These are phyloP conservation scores for Epichloe bromicola DNA, from an alignment of 2,329 filamentous ascomycete species.

Conservation along the genomic window DNA sequence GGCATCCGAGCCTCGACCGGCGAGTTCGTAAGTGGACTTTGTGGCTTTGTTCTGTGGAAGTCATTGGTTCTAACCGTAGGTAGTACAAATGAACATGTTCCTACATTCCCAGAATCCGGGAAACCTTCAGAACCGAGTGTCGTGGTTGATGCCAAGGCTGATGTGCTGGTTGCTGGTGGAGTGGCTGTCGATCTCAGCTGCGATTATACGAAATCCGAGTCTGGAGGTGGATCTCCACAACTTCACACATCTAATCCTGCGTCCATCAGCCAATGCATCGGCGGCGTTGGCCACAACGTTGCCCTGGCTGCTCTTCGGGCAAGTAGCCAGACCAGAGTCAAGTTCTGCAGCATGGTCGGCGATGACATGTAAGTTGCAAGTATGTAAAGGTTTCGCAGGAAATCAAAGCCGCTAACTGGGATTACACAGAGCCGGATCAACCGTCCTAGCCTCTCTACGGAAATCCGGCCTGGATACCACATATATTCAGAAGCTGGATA, in stretches of 20 bases:
- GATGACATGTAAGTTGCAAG: conserved; percentile 50
- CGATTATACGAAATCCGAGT: conserved; percentile 41
- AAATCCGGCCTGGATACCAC: conserved; percentile 49
- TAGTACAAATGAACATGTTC: conserved; percentile 15
- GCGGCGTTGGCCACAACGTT: conserved; percentile 87
- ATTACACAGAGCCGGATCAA: conserved; percentile 49
- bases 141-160: conserved; percentile 24
- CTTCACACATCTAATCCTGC: conserved; percentile 79
- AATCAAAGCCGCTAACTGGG: not conserved
- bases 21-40: conserved; percentile 24
- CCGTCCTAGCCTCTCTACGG: conserved; percentile 54
- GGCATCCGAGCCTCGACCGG: conserved; percentile 16
- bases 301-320: conserved; percentile 66
- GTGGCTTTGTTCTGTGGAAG: conserved; percentile 5
- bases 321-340: conserved; percentile 46
- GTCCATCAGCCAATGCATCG: conserved; percentile 66
- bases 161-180: conserved; percentile 82
- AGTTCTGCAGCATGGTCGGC: conserved; percentile 69
- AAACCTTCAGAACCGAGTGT: conserved; percentile 2
- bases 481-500: conserved; percentile 46
- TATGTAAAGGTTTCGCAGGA: not conserved
- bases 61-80: conserved; percentile 23
- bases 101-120: not conserved
- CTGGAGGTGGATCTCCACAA: conserved; percentile 27
- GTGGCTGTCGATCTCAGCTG: conserved; percentile 81